phyloP scores from a whole-genome alignment of 2,329 filamentous ascomycete genomes.

The Karstenula rhodostoma region DNA sequence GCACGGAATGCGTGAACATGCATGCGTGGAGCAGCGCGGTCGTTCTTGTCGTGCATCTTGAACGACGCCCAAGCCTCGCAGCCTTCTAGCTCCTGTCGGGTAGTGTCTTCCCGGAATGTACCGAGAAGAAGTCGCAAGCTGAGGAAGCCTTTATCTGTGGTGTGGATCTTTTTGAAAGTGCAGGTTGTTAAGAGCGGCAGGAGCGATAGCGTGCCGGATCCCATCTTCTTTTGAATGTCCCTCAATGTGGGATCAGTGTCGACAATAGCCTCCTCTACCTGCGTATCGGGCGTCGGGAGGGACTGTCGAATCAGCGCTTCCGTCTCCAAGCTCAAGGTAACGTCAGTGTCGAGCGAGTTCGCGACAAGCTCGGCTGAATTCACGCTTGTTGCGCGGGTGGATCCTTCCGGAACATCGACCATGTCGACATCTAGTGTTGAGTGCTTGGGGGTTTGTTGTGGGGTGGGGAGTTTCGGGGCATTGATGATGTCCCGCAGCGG shows the following conservation, averaged over 20 bases:
- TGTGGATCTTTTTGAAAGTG: constrained; percentile 11
- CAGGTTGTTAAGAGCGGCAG: constrained; percentile 8
- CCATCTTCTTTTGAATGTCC: constrained; percentile 6
- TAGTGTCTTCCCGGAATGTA: not conserved
- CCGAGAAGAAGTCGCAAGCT: constrained; percentile 14
- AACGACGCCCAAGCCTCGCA: constrained; percentile 14
- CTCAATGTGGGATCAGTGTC: constrained; percentile 10
- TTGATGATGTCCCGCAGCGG: not conserved
- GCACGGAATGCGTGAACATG: constrained; percentile 8
- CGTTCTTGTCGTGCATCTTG: constrained; percentile 16
- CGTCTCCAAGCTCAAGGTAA: constrained; percentile 1
- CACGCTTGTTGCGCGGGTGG: constrained; percentile 1
- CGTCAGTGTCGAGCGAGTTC: not conserved
- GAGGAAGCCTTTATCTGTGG: constrained; percentile 6
- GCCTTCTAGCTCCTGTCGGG: constrained; percentile 1
- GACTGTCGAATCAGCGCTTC: not conserved
- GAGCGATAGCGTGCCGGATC: constrained; percentile 5
- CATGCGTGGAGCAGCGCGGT: constrained; percentile 15
- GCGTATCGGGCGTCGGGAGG: constrained; percentile 7
- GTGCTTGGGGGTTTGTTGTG: constrained; percentile 2
- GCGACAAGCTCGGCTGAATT: not conserved
- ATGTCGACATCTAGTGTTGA: not conserved
- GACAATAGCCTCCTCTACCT: constrained; percentile 1
- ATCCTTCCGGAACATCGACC: not conserved
- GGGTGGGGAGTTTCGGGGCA: constrained; percentile 1